Base-by-base conservation (phyloP, 1,284 basidiomycete species). In the Boletus subluridellus region DNA sequence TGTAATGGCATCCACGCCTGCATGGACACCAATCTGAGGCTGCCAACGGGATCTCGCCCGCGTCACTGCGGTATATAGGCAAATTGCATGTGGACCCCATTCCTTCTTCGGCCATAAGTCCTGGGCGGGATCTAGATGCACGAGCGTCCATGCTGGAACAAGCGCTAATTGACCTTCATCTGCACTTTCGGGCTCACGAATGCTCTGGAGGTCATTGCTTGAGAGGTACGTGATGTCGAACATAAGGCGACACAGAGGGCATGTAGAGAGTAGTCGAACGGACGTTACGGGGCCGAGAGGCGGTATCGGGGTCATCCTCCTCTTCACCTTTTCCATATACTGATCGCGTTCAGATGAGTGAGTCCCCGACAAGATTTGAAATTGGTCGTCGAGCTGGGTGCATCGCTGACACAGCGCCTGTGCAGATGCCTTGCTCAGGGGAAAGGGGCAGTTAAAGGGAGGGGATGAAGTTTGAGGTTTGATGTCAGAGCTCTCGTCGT, bases 211-310 rank as follows among this genome's bases (percentile, higher is more conserved):
- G 11, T 55, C 54, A 14, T 42, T 2, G 11, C 1, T 12, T 11
- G 54, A 55, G 37, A 55, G 24, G n/a, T 42, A 42, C 17, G 52
- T 55, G 49, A 51, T 30, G 17, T 51, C 42, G 44, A 51, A 51
- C 11, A 51, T 26, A 10, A 51, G 26, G 11, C 49, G 26, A 30
- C 49, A 51, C 26, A 51, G 42, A 28, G 49, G 26, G 8, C 49
- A 51, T 17, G 49, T 48, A 5, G 49, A 51, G 26, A 48, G 42
- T 4, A 51, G 17, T 10, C 5, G 49, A 30, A 51, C 2, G 10
- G 49, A 48, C 0, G 41, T 30, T 28, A 51, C 41, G 30, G 17
- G 49, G 1, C 49, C 39, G 7, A 51, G 42, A 49, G 44, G 42
- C 12, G 49, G 41, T 2, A 51, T 51, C 8, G 49, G 49, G 24